Evolutionary conservation across 1,139 yeast genomes (phyloP).

Genomic region (Candida sp.): DNA sequence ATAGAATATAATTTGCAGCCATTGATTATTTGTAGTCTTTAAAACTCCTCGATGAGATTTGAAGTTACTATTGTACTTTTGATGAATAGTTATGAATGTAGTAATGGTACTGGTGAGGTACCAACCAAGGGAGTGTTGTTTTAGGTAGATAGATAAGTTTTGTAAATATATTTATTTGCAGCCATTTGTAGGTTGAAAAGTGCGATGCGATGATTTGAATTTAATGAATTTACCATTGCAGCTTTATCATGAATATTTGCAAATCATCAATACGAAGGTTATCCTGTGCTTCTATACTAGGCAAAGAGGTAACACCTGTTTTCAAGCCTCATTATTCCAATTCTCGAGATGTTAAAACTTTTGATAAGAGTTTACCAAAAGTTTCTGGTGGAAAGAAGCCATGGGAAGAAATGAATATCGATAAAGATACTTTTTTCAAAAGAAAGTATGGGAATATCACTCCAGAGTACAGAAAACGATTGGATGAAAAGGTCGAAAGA

Average conservation of each 20-base stretch:
- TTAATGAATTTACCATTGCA: no score
- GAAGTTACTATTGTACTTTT: not conserved
- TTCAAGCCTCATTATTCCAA: conserved; percentile 18
- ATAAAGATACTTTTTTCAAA: conserved; percentile 41
- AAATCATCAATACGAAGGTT: not conserved
- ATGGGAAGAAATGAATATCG: conserved; percentile 36
- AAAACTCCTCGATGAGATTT: conserved; percentile 1
- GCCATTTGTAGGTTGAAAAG: not conserved
- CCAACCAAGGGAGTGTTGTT: conserved; percentile 93
- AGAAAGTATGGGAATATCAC: conserved; percentile 34
- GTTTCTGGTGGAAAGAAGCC: conserved; percentile 16
- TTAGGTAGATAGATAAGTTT: conserved; percentile 13
- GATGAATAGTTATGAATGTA: conserved; percentile 19
- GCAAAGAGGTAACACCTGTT: conserved; percentile 6
- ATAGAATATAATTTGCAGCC: not conserved
- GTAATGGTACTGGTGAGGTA: conserved; percentile 84
- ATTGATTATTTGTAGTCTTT: not conserved
- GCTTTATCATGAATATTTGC: not conserved
- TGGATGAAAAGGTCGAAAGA: conserved; percentile 35
- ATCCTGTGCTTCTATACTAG: not conserved
- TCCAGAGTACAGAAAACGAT: conserved; percentile 22
- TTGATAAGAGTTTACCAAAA: conserved; percentile 11
- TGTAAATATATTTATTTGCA: not conserved
- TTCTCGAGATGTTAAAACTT: conserved; percentile 8
- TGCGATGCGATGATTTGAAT: not conserved